phyloP scores from a whole-genome alignment of 2,329 filamentous ascomycete species.

The Fusarium ambrosium region DNA sequence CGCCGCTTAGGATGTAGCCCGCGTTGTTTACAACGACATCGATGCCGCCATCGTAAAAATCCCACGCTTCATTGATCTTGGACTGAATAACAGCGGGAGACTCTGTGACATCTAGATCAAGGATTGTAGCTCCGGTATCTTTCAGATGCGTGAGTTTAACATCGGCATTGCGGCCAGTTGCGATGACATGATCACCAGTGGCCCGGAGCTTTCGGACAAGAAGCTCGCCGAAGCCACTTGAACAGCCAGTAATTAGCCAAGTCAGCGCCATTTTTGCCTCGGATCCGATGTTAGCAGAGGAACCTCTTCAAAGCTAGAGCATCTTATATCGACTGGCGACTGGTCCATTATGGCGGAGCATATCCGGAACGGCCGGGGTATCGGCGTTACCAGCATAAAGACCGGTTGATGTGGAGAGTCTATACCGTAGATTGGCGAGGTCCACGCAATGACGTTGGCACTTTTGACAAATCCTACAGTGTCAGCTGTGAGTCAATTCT shows the following conservation, averaged over 20 bases:
- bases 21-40: conserved; percentile 58
- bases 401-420: neutral
- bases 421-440: neutral
- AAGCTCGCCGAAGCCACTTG: conserved; percentile 57
- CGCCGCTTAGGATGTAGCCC: conserved; percentile 48
- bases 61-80: conserved; percentile 36
- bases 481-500: neutral
- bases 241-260: conserved; percentile 60
- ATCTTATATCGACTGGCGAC: neutral
- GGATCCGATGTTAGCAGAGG: neutral
- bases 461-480: neutral
- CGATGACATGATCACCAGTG: conserved; percentile 57
- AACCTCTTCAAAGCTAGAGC: neutral
- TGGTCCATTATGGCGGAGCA: neutral
- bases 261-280: conserved; percentile 35
- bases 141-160: conserved; percentile 52
- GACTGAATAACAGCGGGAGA: conserved; percentile 11
- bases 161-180: conserved; percentile 56
- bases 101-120: conserved; percentile 36
- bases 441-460: neutral
- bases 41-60: conserved; percentile 45
- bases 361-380: neutral
- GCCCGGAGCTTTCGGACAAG: conserved; percentile 55
- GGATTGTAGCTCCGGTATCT: conserved; percentile 32
- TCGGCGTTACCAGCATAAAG: neutral